Evolutionary conservation across 108 stramenopile genomes (phyloP), one percentile per base, ranked within the genome.

Genomic region (Nitzschia sp.): DNA sequence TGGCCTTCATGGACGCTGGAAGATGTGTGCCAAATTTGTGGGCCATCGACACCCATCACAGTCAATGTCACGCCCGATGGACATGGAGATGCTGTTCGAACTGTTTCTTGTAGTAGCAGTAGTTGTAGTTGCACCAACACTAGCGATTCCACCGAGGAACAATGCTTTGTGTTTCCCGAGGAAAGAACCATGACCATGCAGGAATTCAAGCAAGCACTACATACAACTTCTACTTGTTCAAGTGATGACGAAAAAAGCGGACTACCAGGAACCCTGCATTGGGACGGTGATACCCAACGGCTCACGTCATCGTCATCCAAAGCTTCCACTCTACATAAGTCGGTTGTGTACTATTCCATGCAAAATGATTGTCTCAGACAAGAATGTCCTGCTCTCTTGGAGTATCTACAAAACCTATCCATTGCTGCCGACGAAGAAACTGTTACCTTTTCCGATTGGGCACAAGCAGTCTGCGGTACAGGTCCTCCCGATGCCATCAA

Each of bases 61-160:
- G 92, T 94, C 11, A 88, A 97, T 75, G 91, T 94, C 2, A 94
- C 96, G 7, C 96, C 96, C 37, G 90, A 93, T 73, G 96, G 96
- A 0, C 91, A 91, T 57, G 96, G 92, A 0, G 96, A 97, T 78
- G 79, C 86, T 51, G 65, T 92, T 20, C 75, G 87, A 40, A 76
- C 44, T 29, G 85, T 86, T 2, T 41, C 25, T 6, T n/a, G n/a
- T n/a, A n/a, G n/a, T n/a, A n/a, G n/a, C n/a, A n/a, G n/a, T n/a
- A n/a, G n/a, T n/a, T n/a, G n/a, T n/a, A 17, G 1, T 40, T 15
- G 6, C 14, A 6, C 37, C 11, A 43, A 43, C 43, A 37, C 52
- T 41, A 12, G 19, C 24, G 38, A 11, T 5, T 10, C 44, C 39
- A 37, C 53, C 6, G 25, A 54, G 10, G 38, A 46, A 51, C 41